phyloP scores from a whole-genome alignment of 129 eudicot genomes.

The Lactuca sativa region DNA sequence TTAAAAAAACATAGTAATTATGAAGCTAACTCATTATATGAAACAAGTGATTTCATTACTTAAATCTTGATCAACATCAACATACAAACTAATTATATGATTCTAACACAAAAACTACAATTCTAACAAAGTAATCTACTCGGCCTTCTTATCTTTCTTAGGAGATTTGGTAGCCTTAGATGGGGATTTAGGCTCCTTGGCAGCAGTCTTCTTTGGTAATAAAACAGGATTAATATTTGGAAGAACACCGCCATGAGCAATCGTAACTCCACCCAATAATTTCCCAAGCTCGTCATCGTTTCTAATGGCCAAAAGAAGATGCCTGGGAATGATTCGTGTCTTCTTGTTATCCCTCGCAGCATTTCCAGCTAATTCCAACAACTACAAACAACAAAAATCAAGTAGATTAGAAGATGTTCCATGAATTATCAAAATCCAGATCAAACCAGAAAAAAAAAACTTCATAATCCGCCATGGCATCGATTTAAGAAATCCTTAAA shows the following conservation, averaged over 20 bases:
- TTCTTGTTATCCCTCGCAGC: slow-evolving; percentile 80
- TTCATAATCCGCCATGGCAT: no score
- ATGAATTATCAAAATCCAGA: no score
- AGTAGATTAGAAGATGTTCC: no score
- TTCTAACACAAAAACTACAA: no score
- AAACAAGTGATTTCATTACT: no score
- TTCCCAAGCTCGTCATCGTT: slow-evolving; percentile 76
- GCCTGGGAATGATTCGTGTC: slow-evolving; percentile 64
- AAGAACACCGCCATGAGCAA: slow-evolving; percentile 27
- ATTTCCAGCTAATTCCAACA: slow-evolving; percentile 73
- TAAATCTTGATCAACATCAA: no score
- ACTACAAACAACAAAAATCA: slow-evolving; percentile 32
- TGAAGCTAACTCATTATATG: no score
- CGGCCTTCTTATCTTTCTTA: slow-evolving; percentile 48
- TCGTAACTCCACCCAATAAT: slow-evolving; percentile 54
- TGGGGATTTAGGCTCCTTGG: slow-evolving; percentile 56
- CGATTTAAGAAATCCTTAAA: neutral
- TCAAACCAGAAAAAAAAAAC: no score
- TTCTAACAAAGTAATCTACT: neutral
- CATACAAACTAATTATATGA: no score
- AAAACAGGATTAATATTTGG: slow-evolving; percentile 72
- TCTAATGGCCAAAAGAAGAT: slow-evolving; percentile 68
- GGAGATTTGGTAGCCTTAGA: neutral
- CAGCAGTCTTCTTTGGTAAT: slow-evolving; percentile 65
- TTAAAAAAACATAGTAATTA: no score